These are phyloP conservation scores for Centrapalus pauciflorus DNA, from an alignment of 129 eudicot species.

Conservation along the genomic window DNA sequence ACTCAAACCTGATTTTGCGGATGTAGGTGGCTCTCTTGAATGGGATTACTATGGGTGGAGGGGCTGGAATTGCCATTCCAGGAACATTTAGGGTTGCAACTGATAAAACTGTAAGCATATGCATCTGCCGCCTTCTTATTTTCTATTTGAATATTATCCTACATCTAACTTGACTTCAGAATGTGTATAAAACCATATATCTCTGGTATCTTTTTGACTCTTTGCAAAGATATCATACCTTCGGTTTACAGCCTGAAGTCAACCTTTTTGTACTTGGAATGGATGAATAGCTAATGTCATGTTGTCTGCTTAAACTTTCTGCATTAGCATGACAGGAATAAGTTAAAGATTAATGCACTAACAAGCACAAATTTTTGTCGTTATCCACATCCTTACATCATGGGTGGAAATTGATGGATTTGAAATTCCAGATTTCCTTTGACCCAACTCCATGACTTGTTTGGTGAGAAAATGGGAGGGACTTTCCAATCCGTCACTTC, in stretches of 20 bases:
- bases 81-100: conserved; percentile 92
- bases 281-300: background rate
- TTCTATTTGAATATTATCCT: background rate
- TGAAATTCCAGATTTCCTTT: too few relatives aligned
- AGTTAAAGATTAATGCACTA: background rate
- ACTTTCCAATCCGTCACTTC: too few relatives aligned
- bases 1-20: background rate
- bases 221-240: background rate
- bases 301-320: background rate
- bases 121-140: background rate
- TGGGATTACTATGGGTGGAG: conserved; percentile 97
- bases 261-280: background rate
- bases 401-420: too few relatives aligned
- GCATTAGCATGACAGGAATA: background rate
- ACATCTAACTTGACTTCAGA: background rate
- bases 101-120: conserved; percentile 63
- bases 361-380: background rate
- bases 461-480: too few relatives aligned
- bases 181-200: background rate
- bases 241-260: background rate
- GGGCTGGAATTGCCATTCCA: conserved; percentile 81
- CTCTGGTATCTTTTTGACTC: background rate
- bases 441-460: too few relatives aligned
- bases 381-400: background rate
- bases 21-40: conserved; percentile 82